Evolutionary conservation across 129 eudicot genomes (phyloP), one percentile per base, ranked within the genome.

Genomic region (Ambrosia artemisiifolia): DNA sequence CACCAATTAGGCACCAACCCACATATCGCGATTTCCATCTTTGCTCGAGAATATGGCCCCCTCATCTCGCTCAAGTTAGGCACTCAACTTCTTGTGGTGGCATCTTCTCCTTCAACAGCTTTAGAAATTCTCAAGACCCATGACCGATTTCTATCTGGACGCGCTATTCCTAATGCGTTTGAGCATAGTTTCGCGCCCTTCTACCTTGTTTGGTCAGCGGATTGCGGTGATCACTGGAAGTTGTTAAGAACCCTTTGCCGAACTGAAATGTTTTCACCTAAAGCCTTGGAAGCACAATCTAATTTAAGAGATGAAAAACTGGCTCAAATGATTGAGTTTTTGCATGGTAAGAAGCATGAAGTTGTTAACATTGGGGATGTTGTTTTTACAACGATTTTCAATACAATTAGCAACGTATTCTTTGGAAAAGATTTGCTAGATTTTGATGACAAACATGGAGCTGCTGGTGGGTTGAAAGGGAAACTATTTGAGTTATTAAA

Each of bases 1-100:
- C 79, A 44, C 28, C 75, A 79, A 49, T 28, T 79, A 10, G 73
- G 69, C 33, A 16, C 38, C 36, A 44, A 68, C 18, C 83, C 80
- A 18, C 79, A 74, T 49, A 61, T 67, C 42, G 11, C 66, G 43
- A 53, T 70, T 12, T 57, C 80, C 59, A 28, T 35, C 11, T 66
- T 80, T 11, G 70, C 79, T 59, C 48, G 60, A 35, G 38, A 32
- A 28, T 59, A 79, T 9, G 83, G 82, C 36, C 65, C 77, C 0
- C 62, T 78, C 13, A 78, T 78, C 44, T 79, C 83, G 4, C 79
- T 79, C 12, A 46, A 40, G 12, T 67, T 79, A 35, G 83, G 83
- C 6, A 66, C 75, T 61, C 83, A 61, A 38, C 53, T 66, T 48
- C 63, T 79, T 13, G 73, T 79, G 16, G 83, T 79, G 13, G 83